Evolutionary conservation across 139 green algal genomes (phyloP), one percentile per base, ranked within the genome.

Genomic region (Haematococcus lacustris): DNA sequence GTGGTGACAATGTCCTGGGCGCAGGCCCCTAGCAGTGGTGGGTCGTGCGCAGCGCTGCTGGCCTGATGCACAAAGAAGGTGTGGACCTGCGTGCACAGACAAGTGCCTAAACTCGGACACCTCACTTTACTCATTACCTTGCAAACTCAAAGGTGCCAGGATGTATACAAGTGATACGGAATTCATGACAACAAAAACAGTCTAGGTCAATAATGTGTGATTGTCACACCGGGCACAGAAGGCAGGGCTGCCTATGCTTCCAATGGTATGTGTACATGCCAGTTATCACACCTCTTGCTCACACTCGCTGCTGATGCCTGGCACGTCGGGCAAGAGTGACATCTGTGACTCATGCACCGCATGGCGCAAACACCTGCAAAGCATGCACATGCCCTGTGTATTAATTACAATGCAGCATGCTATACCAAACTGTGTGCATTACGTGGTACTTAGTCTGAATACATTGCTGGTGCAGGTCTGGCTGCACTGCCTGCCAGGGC

Each of bases 21-120:
- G 37, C 77, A 82, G 17, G 67, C 62, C 28, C 43, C 73, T 32
- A 82, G 38, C 34, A 82, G 73, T 51, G 68, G 53, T 17, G 51
- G 72, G 68, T 82, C 77, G 40, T 70, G 38, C 23, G 41, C 43
- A 30, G 72, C 47, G 32, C 78, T 66, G 32, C 40, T 39, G 25
- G 75, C 69, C 25, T 70, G 69, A 35, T 61, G 32, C 30, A 79
- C 68, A 13, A 75, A 66, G 33, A 79, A 66, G 34, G 43, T 39
- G 30, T 68, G 68, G 3, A 79, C 74, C 65, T 75, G 64, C 38
- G 66, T 62, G 37, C 3, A 43, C 3, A 5, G 7, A 32, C 32
- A 41, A 26, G 32, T 3, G 43, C 30, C 32, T 33, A 33, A 40
- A 28, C 17, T 1, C 30, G 64, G 37, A 33, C 64, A 40, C 28